A percentile compares a stretch with the other conserved stretches of the same genome.
Conservation (phyloP, 2,329 filamentous ascomycete genomes). For the Xylariaceae sp. region DNA sequence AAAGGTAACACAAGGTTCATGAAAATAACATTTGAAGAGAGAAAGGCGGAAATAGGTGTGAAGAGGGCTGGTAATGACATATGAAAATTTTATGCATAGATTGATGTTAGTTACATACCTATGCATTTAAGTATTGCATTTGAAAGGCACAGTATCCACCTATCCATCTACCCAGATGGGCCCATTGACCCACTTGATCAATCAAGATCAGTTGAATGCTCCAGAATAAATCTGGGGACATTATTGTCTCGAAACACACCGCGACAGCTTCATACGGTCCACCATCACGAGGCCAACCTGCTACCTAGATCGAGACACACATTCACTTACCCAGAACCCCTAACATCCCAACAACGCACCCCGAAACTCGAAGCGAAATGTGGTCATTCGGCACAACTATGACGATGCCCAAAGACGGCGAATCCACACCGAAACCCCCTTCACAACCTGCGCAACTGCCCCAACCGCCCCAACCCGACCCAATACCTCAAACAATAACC, state of each 20-base stretch:
- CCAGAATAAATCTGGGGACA: slow-evolving; percentile 10
- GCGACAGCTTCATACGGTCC: background rate
- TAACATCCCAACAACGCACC: no score
- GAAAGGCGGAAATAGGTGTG: no score
- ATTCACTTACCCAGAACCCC: no score
- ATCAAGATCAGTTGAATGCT: no score
- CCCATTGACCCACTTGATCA: background rate
- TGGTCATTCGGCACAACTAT: slow-evolving; percentile 47
- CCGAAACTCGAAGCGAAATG: slow-evolving; percentile 29
- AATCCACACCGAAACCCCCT: slow-evolving; percentile 22
- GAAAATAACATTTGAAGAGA: no score
- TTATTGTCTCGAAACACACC: background rate
- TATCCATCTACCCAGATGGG: no score
- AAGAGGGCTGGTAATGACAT: no score
- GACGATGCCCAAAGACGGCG: slow-evolving; percentile 43
- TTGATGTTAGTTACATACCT: no score
- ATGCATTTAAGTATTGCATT: no score
- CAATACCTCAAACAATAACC: slow-evolving; percentile 11
- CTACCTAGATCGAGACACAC: no score
- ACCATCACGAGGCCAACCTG: background rate
- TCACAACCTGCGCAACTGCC: background rate
- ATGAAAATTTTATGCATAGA: no score
- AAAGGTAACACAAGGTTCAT: no score
- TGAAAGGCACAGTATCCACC: background rate
- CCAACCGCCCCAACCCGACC: slow-evolving; percentile 25